phyloP scores from a whole-genome alignment of 2,329 filamentous ascomycete species.

The Cordyceps farinosa region DNA sequence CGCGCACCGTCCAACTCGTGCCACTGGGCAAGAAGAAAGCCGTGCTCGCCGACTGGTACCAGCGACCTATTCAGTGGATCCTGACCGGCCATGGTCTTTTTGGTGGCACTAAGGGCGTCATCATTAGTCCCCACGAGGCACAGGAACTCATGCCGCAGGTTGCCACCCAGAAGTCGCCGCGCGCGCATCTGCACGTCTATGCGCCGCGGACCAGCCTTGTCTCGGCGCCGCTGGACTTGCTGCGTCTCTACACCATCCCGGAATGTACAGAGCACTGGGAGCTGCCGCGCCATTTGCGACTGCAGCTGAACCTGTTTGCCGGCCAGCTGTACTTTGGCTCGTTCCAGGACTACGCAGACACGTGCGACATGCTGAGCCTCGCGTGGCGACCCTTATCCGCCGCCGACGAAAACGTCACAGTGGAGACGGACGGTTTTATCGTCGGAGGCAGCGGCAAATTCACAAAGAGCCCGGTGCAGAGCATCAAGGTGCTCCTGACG shows the following conservation, averaged over 20 bases:
- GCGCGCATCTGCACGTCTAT: constrained; percentile 48
- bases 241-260: constrained; percentile 1
- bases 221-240: neutral
- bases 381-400: constrained; percentile 27
- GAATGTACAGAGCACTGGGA: neutral
- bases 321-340: constrained; percentile 62
- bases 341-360: constrained; percentile 49
- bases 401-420: constrained; percentile 19
- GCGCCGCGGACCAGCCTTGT: neutral
- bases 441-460: constrained; percentile 20
- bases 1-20: neutral
- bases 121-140: constrained; percentile 61
- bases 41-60: neutral
- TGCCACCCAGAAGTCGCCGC: constrained; percentile 18
- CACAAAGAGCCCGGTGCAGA: constrained; percentile 33
- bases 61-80: constrained; percentile 10
- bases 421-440: constrained; percentile 34
- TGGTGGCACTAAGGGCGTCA: constrained; percentile 35
- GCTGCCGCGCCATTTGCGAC: neutral
- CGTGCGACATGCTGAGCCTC: constrained; percentile 52
- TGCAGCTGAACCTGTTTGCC: constrained; percentile 59
- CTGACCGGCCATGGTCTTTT: neutral
- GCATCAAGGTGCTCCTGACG: constrained; percentile 35
- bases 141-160: constrained; percentile 45
- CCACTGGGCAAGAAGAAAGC: neutral